phyloP scores from a whole-genome alignment of 2,329 filamentous ascomycete genomes.

The Aspergillus ustus region DNA sequence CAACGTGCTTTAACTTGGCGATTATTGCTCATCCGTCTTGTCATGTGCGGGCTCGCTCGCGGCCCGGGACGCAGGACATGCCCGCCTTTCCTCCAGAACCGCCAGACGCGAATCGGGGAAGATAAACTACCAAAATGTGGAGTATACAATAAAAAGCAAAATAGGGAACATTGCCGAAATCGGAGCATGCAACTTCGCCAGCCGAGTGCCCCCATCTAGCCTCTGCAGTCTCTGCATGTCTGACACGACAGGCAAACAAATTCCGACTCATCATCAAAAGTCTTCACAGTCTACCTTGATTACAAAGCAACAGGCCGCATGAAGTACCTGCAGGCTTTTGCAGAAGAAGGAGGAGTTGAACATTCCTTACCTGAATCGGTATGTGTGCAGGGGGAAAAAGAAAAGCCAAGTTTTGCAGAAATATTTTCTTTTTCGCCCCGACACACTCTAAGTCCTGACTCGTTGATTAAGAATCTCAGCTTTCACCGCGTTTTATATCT shows the following conservation, averaged over 20 bases:
- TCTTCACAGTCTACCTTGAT: background rate
- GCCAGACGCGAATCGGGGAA: background rate
- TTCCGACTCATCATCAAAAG: background rate
- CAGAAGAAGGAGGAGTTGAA: background rate
- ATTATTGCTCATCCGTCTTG: background rate
- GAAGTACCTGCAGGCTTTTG: constrained; percentile 3
- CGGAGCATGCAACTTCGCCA: background rate
- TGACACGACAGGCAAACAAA: background rate
- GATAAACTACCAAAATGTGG: background rate
- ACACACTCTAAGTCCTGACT: constrained; percentile 1
- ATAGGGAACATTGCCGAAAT: background rate
- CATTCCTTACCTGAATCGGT: background rate
- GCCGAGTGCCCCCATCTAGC: background rate
- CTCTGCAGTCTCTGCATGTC: background rate
- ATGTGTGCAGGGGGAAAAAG: background rate
- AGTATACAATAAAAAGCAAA: background rate
- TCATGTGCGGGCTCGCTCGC: background rate
- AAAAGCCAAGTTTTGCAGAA: constrained; percentile 8
- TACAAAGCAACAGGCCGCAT: background rate
- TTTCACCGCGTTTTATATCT: background rate
- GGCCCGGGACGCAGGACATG: background rate
- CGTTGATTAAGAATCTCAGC: background rate
- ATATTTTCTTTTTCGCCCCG: constrained; percentile 9
- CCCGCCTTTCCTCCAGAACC: background rate
- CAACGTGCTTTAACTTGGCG: background rate